These are phyloP conservation scores for Onygenales sp. DNA, from an alignment of 2,329 filamentous ascomycete species.

Conservation along the genomic window DNA sequence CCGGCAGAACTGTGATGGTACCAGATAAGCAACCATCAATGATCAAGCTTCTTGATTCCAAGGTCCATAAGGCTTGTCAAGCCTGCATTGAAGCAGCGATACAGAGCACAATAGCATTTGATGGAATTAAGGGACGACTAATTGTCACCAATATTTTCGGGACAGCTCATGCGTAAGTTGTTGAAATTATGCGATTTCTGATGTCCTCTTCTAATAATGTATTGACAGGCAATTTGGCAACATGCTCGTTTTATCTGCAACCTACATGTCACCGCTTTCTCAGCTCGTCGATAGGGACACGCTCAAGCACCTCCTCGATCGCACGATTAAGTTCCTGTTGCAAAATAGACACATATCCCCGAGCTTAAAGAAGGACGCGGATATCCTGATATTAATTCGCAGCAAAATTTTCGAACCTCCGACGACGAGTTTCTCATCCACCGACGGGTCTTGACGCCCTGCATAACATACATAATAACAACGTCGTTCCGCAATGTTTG, in stretches of 20 bases:
- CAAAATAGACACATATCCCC: slow-evolving; percentile 64
- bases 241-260: slow-evolving; percentile 78
- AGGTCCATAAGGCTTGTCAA: slow-evolving; percentile 47
- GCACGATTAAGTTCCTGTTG: slow-evolving; percentile 68
- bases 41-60: slow-evolving; percentile 31
- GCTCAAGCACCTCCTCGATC: slow-evolving; percentile 54
- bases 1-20: slow-evolving; percentile 15
- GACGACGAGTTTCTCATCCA: background rate
- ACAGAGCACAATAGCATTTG: slow-evolving; percentile 76
- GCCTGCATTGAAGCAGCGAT: slow-evolving; percentile 65
- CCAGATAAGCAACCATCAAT: slow-evolving; percentile 14
- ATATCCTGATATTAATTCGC: slow-evolving; percentile 55
- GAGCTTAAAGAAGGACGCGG: slow-evolving; percentile 62
- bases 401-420: slow-evolving; percentile 27
- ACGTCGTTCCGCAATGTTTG: background rate
- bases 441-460: background rate
- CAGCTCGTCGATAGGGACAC: slow-evolving; percentile 47
- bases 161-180: slow-evolving; percentile 84
- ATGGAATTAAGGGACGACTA: slow-evolving; percentile 52
- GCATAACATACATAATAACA: background rate
- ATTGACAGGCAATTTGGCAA: slow-evolving; percentile 84
- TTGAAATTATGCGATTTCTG: background rate
- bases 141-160: slow-evolving; percentile 96
- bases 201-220: background rate
- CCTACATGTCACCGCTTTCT: slow-evolving; percentile 58